A percentile compares a stretch with the other conserved stretches of the same genome.
These are phyloP conservation scores for Rhododendron mucronatum DNA, from an alignment of 148 eudicot species.

Conservation along the genomic window DNA sequence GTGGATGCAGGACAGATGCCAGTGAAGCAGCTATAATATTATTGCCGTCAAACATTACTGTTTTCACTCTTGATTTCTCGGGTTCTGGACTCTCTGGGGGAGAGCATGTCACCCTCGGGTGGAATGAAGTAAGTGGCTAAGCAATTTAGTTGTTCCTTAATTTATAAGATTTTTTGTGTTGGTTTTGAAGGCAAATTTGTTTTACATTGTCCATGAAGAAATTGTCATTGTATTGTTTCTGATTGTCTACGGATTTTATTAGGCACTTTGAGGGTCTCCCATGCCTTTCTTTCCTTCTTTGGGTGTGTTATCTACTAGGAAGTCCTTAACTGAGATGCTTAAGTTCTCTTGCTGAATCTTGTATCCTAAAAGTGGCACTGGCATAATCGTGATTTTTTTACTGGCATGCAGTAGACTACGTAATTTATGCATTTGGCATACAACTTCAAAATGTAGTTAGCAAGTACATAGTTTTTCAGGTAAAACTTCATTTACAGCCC, in stretches of 20 bases:
- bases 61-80: constrained; percentile 87
- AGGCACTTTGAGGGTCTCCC: background rate
- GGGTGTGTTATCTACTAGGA: constrained; percentile 1
- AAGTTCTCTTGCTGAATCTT: background rate
- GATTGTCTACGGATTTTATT: background rate
- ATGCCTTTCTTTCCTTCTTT: constrained; percentile 1
- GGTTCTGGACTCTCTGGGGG: constrained; percentile 99
- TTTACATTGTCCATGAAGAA: background rate
- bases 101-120: constrained; percentile 92
- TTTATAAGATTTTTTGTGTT: background rate
- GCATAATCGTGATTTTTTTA: background rate
- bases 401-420: background rate
- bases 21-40: constrained; percentile 97
- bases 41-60: constrained; percentile 83
- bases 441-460: background rate
- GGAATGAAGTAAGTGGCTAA: constrained; percentile 78
- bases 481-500: background rate
- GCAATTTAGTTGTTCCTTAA: background rate
- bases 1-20: constrained; percentile 99
- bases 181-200: background rate
- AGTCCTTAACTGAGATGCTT: background rate
- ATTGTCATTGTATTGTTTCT: background rate
- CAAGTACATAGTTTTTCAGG: background rate
- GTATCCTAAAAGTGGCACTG: background rate
- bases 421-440: background rate